A percentile compares a stretch with the other conserved stretches of the same genome.
Conservation (phyloP, 2,329 filamentous ascomycete genomes). For the Harringtonia aguacate region DNA sequence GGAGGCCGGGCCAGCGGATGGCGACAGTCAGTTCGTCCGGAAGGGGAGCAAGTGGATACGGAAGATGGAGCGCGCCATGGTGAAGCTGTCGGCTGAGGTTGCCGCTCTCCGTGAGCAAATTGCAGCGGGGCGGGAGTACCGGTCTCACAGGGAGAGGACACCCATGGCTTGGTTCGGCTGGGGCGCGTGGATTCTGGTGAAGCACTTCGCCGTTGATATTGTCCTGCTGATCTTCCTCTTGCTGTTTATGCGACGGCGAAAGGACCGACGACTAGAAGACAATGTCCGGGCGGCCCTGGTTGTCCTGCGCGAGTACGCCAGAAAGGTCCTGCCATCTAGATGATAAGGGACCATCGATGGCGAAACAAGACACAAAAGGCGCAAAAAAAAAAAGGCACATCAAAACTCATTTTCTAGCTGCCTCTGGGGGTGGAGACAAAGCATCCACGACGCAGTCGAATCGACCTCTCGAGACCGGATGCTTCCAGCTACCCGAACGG, state of each 20-base stretch:
- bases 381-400: no score
- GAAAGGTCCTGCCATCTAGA: slow-evolving; percentile 47
- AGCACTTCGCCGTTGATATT: slow-evolving; percentile 65
- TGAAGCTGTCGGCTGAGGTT: slow-evolving; percentile 84
- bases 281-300: slow-evolving; percentile 55
- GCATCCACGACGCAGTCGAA: no score
- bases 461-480: no score
- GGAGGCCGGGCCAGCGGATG: no score
- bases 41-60: slow-evolving; percentile 54
- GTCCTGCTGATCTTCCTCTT: slow-evolving; percentile 55
- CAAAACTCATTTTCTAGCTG: no score
- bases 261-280: slow-evolving; percentile 62
- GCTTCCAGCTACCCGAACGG: no score
- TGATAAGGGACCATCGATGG: slow-evolving; percentile 21
- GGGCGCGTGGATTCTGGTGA: slow-evolving; percentile 56
- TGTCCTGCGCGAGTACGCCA: slow-evolving; percentile 46
- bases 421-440: no score
- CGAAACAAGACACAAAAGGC: no score
- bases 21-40: not conserved
- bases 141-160: slow-evolving; percentile 52
- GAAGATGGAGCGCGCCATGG: slow-evolving; percentile 74
- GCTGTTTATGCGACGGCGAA: slow-evolving; percentile 61
- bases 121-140: slow-evolving; percentile 62
- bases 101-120: slow-evolving; percentile 89
- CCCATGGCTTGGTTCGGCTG: slow-evolving; percentile 61